These are phyloP conservation scores for Lonicera japonica DNA, from an alignment of 129 eudicot species.

Conservation along the genomic window DNA sequence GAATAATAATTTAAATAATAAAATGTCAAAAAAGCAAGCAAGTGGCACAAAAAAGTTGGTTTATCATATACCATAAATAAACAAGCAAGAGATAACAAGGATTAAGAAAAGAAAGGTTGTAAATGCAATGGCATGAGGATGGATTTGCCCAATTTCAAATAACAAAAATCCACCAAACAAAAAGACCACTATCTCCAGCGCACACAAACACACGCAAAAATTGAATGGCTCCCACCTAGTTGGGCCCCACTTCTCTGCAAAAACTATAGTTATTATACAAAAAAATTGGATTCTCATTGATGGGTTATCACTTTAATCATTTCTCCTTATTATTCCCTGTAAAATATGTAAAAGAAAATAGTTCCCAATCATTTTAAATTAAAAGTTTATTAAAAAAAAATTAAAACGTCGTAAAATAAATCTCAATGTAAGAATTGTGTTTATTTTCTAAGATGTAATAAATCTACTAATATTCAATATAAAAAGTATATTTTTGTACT, in stretches of 20 bases:
- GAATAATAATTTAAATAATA: neutral
- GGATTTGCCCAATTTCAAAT: constrained; percentile 13
- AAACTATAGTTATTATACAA: constrained; percentile 11
- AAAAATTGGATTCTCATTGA: constrained; percentile 27
- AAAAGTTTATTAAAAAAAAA: too few relatives aligned
- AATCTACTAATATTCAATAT: too few relatives aligned
- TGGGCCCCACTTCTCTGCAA: constrained; percentile 17
- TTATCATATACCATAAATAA: constrained; percentile 5
- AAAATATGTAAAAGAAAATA: constrained; percentile 1
- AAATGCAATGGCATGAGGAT: neutral
- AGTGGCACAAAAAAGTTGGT: constrained; percentile 11
- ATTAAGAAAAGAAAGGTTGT: constrained; percentile 20
- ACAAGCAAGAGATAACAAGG: constrained; percentile 16
- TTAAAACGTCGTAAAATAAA: too few relatives aligned
- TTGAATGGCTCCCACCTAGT: constrained; percentile 15
- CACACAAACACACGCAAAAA: too few relatives aligned
- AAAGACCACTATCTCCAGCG: constrained; percentile 1
- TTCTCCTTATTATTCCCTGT: constrained; percentile 14
- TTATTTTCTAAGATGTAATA: too few relatives aligned
- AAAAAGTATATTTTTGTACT: too few relatives aligned
- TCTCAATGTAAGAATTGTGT: too few relatives aligned
- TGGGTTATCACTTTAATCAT: constrained; percentile 35
- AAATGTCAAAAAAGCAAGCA: neutral
- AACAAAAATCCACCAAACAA: constrained; percentile 22
- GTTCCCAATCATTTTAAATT: too few relatives aligned